A percentile compares a stretch with the other conserved stretches of the same genome.
Conservation (phyloP, 208 protist species). For the Phytomonas sp. region DNA sequence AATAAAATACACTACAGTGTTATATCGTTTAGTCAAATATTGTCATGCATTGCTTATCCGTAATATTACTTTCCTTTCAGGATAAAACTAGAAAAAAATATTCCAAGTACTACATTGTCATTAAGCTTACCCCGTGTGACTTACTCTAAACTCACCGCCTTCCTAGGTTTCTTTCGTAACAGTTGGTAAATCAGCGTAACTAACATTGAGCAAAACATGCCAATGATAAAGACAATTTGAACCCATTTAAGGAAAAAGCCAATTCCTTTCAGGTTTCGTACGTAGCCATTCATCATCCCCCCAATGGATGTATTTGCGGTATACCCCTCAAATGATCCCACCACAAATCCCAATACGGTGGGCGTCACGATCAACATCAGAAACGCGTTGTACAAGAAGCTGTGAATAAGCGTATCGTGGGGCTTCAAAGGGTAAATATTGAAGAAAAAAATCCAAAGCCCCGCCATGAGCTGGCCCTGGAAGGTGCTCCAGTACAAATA, state of each 20-base stretch:
- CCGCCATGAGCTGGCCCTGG: conserved; percentile 89
- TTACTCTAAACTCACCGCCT: background rate
- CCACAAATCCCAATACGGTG: conserved; percentile 84
- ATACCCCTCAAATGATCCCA: conserved; percentile 79
- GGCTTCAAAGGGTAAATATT: conserved; percentile 85
- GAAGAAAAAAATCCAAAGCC: conserved; percentile 75
- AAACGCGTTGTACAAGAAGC: conserved; percentile 92
- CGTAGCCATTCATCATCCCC: conserved; percentile 68
- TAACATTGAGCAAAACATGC: conserved; percentile 40
- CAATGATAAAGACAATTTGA: conserved; percentile 58
- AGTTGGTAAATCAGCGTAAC: background rate
- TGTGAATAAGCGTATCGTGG: conserved; percentile 89
- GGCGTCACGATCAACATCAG: conserved; percentile 88
- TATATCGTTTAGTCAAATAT: background rate
- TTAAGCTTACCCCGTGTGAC: background rate
- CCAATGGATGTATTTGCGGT: conserved; percentile 63
- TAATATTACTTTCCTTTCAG: background rate
- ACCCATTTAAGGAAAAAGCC: conserved; percentile 57
- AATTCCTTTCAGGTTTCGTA: conserved; percentile 62
- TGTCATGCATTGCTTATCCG: background rate
- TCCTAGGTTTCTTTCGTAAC: background rate
- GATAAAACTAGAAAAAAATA: background rate
- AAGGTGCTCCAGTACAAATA: conserved; percentile 88
- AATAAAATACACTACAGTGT: background rate
- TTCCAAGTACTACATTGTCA: background rate